Conservation (phyloP, 495 filamentous ascomycete species). For the Antarctomyces pellizariae region DNA sequence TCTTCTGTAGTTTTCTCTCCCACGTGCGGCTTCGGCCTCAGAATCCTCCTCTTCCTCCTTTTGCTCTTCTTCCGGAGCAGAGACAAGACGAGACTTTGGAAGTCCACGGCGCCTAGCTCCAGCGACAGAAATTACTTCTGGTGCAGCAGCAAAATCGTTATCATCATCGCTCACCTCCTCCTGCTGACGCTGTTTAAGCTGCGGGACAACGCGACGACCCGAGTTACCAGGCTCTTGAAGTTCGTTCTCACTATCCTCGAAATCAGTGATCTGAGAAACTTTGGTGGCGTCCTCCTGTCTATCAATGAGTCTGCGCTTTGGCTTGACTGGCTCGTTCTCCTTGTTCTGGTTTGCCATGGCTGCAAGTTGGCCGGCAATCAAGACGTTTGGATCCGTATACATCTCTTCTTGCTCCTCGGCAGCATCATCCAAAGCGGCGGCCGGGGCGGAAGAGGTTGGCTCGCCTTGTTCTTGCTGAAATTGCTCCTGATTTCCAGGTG, state of each 20-base stretch:
- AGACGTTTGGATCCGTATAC: conserved; percentile 2
- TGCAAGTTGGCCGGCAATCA: conserved; percentile 2
- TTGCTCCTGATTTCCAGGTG: not conserved
- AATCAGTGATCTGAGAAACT: conserved; percentile 12
- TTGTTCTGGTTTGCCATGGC: conserved; percentile 10
- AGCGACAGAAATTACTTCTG: not conserved
- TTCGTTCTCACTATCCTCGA: conserved; percentile 7
- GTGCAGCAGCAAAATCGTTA: not conserved
- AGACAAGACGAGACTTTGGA: not conserved
- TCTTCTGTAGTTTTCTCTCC: conserved; percentile 3
- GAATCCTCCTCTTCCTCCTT: conserved; percentile 3
- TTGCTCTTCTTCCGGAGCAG: conserved; percentile 1
- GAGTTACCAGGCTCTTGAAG: conserved; percentile 2
- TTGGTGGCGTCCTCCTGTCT: conserved; percentile 15
- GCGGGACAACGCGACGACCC: conserved; percentile 1
- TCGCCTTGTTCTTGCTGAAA: conserved; percentile 1
- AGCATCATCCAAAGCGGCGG: conserved; percentile 3
- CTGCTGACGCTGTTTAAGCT: conserved; percentile 4
- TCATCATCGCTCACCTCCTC: conserved; percentile 5
- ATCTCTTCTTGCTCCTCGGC: conserved; percentile 1
- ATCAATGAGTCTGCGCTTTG: conserved; percentile 15
- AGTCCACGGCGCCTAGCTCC: not conserved
- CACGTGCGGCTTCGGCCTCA: conserved; percentile 2
- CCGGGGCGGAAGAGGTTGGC: not conserved
- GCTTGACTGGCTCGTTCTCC: conserved; percentile 10